These are phyloP conservation scores for Leishmania turanica DNA, from an alignment of 208 protist genomes.

Conservation along the genomic window DNA sequence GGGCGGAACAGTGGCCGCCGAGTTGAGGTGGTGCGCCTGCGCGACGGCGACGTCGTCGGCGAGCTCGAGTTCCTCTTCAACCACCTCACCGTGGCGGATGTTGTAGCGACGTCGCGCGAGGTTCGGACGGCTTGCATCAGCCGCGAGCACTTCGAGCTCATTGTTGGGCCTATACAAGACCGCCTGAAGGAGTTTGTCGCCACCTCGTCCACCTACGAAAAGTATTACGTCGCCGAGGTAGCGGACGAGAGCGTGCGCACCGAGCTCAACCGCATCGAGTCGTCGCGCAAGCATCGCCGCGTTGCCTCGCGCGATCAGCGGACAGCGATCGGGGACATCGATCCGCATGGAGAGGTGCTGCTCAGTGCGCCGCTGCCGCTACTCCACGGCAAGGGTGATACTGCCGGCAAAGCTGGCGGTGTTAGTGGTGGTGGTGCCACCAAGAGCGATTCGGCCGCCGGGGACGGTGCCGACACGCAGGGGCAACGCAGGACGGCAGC, in stretches of 20 bases:
- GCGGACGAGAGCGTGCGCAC: conserved; percentile 64
- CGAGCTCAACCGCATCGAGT: conserved; percentile 57
- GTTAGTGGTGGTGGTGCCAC: not conserved
- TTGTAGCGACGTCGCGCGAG: conserved; percentile 61
- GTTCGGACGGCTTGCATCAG: conserved; percentile 77
- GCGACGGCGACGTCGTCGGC: conserved; percentile 77
- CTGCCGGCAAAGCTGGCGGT: not conserved
- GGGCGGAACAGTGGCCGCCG: conserved; percentile 62
- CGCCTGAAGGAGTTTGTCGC: conserved; percentile 82
- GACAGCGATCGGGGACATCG: conserved; percentile 30
- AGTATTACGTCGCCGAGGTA: conserved; percentile 60
- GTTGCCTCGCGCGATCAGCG: conserved; percentile 26
- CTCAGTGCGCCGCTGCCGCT: conserved; percentile 36
- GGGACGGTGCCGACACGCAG: not conserved
- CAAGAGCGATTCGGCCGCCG: not conserved
- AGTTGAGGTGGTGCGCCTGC: conserved; percentile 69
- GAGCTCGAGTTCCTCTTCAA: conserved; percentile 92
- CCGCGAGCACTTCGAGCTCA: conserved; percentile 87
- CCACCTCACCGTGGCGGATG: conserved; percentile 84
- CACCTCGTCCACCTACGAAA: conserved; percentile 61
- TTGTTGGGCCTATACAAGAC: conserved; percentile 81
- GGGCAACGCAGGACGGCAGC: not conserved
- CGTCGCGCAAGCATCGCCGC: conserved; percentile 33
- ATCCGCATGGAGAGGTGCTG: conserved; percentile 52
- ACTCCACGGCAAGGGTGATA: conserved; percentile 21